Evolutionary conservation across 306 rosid species (phyloP).

Genomic region (Sicyos edulis): DNA sequence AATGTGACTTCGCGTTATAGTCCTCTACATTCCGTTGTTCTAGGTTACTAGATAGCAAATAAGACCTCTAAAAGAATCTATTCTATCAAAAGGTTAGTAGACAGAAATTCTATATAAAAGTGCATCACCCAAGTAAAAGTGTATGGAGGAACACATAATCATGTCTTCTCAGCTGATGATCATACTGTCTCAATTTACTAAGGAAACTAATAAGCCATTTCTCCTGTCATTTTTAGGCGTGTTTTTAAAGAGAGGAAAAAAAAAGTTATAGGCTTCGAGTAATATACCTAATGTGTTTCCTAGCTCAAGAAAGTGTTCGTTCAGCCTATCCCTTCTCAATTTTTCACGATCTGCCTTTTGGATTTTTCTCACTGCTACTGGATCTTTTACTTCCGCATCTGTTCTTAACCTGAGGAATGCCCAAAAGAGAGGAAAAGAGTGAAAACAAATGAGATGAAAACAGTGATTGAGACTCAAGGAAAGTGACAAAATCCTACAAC

Average conservation of each 20-base stretch:
- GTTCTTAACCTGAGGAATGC: slow-evolving; percentile 39
- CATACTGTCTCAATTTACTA: neutral
- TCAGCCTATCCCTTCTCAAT: slow-evolving; percentile 73
- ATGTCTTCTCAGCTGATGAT: neutral
- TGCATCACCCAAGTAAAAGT: neutral
- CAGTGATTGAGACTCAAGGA: neutral
- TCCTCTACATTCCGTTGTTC: neutral
- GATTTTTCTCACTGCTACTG: slow-evolving; percentile 54
- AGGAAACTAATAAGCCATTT: neutral
- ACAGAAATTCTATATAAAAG: neutral
- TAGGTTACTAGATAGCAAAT: neutral
- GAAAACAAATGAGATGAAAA: neutral
- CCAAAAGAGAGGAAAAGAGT: slow-evolving; percentile 11
- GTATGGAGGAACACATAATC: neutral
- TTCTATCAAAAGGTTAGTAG: neutral
- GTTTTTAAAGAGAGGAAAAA: neutral
- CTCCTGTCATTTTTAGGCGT: neutral
- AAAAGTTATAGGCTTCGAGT: neutral
- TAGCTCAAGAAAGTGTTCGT: slow-evolving; percentile 67
- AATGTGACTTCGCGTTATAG: slow-evolving; percentile 8
- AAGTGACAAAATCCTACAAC: neutral
- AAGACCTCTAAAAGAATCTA: neutral
- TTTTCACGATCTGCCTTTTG: slow-evolving; percentile 95
- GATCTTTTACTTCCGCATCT: slow-evolving; percentile 50
- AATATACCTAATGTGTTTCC: slow-evolving; percentile 62